Conservation (phyloP, 805 yeast genomes). For the Barnettozyma populi region DNA sequence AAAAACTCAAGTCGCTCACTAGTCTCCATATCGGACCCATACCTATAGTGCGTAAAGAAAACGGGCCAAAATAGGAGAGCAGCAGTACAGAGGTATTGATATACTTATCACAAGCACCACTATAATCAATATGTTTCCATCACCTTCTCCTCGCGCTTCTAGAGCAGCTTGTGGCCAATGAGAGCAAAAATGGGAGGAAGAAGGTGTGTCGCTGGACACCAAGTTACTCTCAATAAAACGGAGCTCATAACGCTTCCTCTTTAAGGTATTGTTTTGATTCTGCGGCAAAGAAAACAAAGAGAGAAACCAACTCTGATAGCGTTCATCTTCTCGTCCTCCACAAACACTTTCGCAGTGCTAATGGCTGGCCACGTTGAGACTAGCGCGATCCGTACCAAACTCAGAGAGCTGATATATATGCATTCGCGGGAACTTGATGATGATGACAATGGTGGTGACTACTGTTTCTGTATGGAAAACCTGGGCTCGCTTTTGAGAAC, state of each 20-base stretch:
- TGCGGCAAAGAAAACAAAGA: neutral
- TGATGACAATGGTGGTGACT: neutral
- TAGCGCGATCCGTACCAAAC: neutral
- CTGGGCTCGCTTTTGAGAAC: neutral
- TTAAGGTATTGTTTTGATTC: neutral
- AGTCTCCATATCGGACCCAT: conserved; percentile 61
- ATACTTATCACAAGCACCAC: conserved; percentile 1
- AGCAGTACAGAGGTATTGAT: neutral
- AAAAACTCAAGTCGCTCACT: conserved; percentile 39
- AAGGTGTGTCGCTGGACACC: too few species aligned
- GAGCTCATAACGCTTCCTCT: conserved; percentile 1
- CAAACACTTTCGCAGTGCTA: neutral
- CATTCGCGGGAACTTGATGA: neutral
- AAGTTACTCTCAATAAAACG: neutral
- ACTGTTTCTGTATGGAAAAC: neutral
- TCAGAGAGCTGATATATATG: neutral
- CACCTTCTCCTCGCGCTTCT: too few species aligned
- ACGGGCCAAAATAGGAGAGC: conserved; percentile 65
- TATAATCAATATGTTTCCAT: too few species aligned
- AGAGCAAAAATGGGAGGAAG: too few species aligned
- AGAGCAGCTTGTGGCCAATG: neutral
- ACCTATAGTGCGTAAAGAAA: conserved; percentile 41
- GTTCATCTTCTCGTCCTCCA: neutral
- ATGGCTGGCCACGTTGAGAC: neutral
- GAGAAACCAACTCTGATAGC: neutral